Evolutionary conservation across 495 filamentous ascomycete genomes (phyloP).

Genomic region (Platismatia glauca): DNA sequence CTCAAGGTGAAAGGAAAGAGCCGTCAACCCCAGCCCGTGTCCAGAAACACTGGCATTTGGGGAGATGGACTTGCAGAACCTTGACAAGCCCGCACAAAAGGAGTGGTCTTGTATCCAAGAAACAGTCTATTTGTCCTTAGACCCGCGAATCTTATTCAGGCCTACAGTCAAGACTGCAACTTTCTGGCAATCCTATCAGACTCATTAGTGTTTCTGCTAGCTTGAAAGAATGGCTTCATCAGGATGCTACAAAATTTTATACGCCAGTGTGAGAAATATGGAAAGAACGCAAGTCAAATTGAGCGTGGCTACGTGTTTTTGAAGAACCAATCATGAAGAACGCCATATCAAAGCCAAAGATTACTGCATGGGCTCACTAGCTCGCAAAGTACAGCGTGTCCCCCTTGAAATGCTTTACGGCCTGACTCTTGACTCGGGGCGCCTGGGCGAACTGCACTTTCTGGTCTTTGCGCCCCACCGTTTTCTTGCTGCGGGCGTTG

Average conservation of each 20-base stretch:
- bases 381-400: background rate
- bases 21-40: no score
- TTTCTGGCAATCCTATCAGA: background rate
- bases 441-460: background rate
- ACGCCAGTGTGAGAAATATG: no score
- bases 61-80: background rate
- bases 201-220: background rate
- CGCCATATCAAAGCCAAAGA: background rate
- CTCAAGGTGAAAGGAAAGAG: background rate
- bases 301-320: no score
- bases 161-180: background rate
- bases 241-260: no score
- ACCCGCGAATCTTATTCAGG: background rate
- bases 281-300: no score
- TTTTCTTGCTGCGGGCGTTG: background rate
- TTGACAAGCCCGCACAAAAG: background rate
- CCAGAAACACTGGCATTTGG: no score
- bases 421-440: background rate
- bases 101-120: background rate
- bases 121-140: no score
- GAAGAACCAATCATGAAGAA: no score
- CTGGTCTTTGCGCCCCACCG: background rate
- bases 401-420: background rate
- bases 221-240: background rate
- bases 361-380: background rate